Base-by-base conservation (phyloP, 2,329 filamentous ascomycete species). In the Alternaria atra region DNA sequence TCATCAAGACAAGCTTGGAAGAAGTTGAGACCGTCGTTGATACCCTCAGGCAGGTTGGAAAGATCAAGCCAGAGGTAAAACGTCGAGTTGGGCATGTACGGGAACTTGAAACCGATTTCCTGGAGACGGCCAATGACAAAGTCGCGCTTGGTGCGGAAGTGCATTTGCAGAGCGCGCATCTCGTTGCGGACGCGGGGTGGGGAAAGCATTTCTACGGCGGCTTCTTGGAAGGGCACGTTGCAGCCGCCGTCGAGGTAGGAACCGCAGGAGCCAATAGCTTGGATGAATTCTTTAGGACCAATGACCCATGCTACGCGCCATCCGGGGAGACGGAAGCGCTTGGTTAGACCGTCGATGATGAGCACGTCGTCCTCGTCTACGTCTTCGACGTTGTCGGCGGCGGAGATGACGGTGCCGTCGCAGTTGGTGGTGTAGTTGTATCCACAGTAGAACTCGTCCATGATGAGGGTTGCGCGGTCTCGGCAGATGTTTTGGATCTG, bases 291-390 rank as follows among this genome's bases (percentile, higher is more conserved):
- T 84, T 97, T 97, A 67, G 94, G 94, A 1, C 94, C 94, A 56
- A 98, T 79, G 69, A 98, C 93, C 94, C 94, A 98, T 6, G 94
- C 94, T 43, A 98, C 94, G 77, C 94, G 91, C 93, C 94, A 98
- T 63, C 94, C 94, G 1, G 94, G 94, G 32, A 98, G 89, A 69
- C 94, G 90, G 87, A 98, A 98, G 64, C 94, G 91, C 86, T 98
- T 98, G 71, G 94, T 98, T 27, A 98, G 86, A 51, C 94, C 94
- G 76, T 98, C 94, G 67, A 98, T 94, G 79, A 98, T 92, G 66
- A 98, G 87, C 2, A 98, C 94, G 73, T 97, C 92, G 80, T 81
- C 79, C 52, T 79, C 77, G 75, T 97, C 88, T 15, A 97, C 93
- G 71, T 97, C 93, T 58, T 93, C 86, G 50, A 98, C 87, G 78